phyloP scores from a whole-genome alignment of 1,284 basidiomycete species.

The Irpex sp. region DNA sequence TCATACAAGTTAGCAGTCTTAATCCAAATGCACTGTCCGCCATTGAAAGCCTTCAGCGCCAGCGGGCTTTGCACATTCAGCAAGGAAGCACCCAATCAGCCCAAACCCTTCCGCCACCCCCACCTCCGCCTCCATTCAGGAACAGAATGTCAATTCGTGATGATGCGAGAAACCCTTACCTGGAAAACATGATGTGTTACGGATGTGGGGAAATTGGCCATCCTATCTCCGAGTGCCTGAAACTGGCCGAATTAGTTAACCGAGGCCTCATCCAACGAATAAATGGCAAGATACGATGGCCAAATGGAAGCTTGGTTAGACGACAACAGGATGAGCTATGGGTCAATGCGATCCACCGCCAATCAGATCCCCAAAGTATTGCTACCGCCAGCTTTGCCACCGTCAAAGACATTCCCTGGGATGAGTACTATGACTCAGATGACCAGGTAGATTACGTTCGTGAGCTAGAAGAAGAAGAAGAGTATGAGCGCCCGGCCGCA shows the following conservation, averaged over 20 bases:
- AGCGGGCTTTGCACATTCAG: background rate
- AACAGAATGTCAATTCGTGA: background rate
- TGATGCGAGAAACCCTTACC: background rate
- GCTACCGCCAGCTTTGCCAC: background rate
- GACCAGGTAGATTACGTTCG: too few relatives aligned
- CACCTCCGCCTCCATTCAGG: background rate
- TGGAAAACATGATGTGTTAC: background rate
- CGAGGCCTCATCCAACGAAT: background rate
- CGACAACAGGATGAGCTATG: background rate
- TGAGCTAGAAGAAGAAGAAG: background rate
- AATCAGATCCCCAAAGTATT: background rate
- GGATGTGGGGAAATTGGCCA: conserved; percentile 1
- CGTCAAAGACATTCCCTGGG: background rate
- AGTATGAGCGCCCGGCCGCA: background rate
- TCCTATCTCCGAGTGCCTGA: background rate
- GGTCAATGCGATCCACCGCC: background rate
- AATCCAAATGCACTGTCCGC: conserved; percentile 2
- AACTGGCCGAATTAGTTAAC: background rate
- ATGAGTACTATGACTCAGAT: background rate
- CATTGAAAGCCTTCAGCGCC: background rate
- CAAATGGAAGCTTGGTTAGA: background rate
- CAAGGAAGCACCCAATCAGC: background rate
- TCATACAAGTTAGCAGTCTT: background rate
- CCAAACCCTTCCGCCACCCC: background rate
- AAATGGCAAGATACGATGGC: background rate